phyloP scores from a whole-genome alignment of 1,139 yeast genomes.

The Pichia sp. region DNA sequence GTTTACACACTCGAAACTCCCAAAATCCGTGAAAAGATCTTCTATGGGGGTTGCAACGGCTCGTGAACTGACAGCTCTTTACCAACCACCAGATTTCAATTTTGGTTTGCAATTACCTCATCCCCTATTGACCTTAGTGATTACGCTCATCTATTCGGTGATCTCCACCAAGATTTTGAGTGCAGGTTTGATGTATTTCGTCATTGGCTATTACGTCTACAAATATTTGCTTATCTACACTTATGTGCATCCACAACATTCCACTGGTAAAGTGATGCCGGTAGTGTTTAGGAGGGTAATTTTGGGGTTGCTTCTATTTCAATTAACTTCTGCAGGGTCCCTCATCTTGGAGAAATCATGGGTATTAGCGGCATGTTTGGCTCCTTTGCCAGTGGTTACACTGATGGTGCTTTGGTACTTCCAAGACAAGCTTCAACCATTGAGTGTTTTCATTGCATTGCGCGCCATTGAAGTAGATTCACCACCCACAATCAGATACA shows the following conservation, averaged over 20 bases:
- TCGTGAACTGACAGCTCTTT: slow-evolving; percentile 47
- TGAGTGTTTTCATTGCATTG: slow-evolving; percentile 79
- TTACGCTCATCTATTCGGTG: slow-evolving; percentile 69
- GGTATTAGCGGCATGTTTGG: slow-evolving; percentile 58
- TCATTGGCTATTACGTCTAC: slow-evolving; percentile 69
- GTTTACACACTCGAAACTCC: slow-evolving; percentile 44
- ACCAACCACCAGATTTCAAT: slow-evolving; percentile 72
- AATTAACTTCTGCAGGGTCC: slow-evolving; percentile 88
- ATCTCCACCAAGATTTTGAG: slow-evolving; percentile 69
- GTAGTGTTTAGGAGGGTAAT: slow-evolving; percentile 66
- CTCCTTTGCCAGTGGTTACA: slow-evolving; percentile 71
- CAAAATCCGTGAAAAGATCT: background rate
- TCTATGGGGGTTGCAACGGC: slow-evolving; percentile 37
- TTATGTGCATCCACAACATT: slow-evolving; percentile 81
- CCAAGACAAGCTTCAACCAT: slow-evolving; percentile 72
- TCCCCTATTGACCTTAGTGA: slow-evolving; percentile 67
- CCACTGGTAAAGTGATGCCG: slow-evolving; percentile 88
- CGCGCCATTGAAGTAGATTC: slow-evolving; percentile 41
- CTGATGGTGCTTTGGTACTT: slow-evolving; percentile 70
- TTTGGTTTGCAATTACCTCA: slow-evolving; percentile 80
- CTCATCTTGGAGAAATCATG: slow-evolving; percentile 74
- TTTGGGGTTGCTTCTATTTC: slow-evolving; percentile 67
- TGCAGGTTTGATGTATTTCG: slow-evolving; percentile 67
- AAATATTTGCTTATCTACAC: slow-evolving; percentile 76
- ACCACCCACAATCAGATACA: slow-evolving; percentile 1